These are phyloP conservation scores for Aspergillus vadensis DNA, from an alignment of 2,329 filamentous ascomycete species.

Conservation along the genomic window DNA sequence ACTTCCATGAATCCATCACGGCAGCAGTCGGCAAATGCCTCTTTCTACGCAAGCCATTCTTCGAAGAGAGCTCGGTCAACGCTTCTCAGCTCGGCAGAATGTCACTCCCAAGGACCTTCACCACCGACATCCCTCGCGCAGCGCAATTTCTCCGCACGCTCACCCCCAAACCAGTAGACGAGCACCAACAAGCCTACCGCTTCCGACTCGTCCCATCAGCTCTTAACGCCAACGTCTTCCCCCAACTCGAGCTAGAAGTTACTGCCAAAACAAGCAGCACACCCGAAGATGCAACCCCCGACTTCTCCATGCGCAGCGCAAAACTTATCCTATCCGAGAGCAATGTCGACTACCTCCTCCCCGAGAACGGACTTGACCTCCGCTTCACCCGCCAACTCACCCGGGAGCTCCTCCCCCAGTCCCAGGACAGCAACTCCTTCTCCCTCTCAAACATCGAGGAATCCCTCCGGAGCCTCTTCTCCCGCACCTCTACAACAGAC, in stretches of 20 bases:
- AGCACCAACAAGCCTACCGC: conserved; percentile 26
- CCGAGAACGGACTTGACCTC: conserved; percentile 41
- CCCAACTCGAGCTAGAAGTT: conserved; percentile 39
- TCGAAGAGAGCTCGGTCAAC: conserved; percentile 26
- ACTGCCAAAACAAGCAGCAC: conserved; percentile 9
- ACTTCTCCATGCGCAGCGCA: conserved; percentile 30
- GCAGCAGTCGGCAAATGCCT: conserved; percentile 43
- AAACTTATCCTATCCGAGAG: conserved; percentile 34
- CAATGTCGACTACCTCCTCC: conserved; percentile 42
- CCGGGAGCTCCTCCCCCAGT: conserved; percentile 28
- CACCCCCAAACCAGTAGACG: conserved; percentile 15
- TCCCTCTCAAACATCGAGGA: conserved; percentile 25
- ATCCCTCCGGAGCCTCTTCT: conserved; percentile 26
- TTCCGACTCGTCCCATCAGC: conserved; percentile 39
- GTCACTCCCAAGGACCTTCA: conserved; percentile 36
- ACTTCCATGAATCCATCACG: conserved; percentile 37
- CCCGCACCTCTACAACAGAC: conserved; percentile 11
- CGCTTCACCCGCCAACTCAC: conserved; percentile 41
- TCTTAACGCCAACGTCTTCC: conserved; percentile 26
- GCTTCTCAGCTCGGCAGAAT: conserved; percentile 35
- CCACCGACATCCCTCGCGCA: conserved; percentile 36
- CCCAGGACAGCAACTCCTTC: not conserved
- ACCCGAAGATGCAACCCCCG: conserved; percentile 5
- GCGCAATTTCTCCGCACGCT: conserved; percentile 36
- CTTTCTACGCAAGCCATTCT: conserved; percentile 32